Evolutionary conservation across 2,329 filamentous ascomycete species (phyloP), one percentile per base, ranked within the genome.

Genomic region (Penicillium sp.): DNA sequence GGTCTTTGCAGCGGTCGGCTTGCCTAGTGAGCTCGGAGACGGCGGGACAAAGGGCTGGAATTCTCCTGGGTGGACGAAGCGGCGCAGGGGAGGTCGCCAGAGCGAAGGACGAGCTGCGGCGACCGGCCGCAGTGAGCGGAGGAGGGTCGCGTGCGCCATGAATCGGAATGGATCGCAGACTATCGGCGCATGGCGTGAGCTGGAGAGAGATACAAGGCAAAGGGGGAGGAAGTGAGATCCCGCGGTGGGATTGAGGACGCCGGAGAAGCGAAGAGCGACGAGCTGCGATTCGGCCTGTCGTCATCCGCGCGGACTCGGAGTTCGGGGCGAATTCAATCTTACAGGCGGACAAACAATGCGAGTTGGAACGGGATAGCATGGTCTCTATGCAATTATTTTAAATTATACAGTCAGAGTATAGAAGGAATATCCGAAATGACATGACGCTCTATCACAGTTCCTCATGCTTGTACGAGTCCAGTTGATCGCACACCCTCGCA

Each of bases 1-100:
- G 43, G 83, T 76, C 60, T 84, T 88, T 8, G 86, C 81, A 7
- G 79, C 74, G 14, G 72, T 73, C 0, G 89, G 84, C 39, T 78
- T 81, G 36, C 88, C 88, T 19, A 97, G 77, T 25, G 86, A 86
- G 44, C 77, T 78, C 4, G 90, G 90, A 4, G 86, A 81, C 0
- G 89, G 89, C 4, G 90, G 90, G 0, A 79, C 76, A 53, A 89
- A 78, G 10, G 82, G 79, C 48, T 82, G 73, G 60, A 81, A 87
- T 44, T 72, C 71, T 35, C 63, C 54, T 2, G 64, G 53, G 48
- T 69, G 64, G 25, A 63, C 50, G 47, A 49, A 48, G 45, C 60
- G 55, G 17, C 48, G 51, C 19, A 40, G 32, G 4, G 40, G 39
- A 31, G 51, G 44, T 7, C 40, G 48, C 18, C 36, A 37, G 32